A percentile compares a stretch with the other conserved stretches of the same genome.
Evolutionary conservation across 768 basidiomycete species (phyloP).

Genomic region (Phanerodontia chrysosporium): DNA sequence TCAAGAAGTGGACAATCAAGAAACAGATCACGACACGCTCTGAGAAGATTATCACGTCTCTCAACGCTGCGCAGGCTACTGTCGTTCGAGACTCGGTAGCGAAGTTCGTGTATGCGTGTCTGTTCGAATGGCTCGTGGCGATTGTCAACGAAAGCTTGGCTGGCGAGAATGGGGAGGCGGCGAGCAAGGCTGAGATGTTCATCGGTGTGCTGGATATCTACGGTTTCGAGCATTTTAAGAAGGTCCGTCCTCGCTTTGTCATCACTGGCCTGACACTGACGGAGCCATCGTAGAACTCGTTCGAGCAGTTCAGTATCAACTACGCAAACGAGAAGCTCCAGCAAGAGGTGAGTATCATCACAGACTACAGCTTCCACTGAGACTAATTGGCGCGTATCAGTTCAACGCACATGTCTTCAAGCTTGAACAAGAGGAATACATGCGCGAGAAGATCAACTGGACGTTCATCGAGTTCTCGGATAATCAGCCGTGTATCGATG

Average conservation of each 20-base stretch:
- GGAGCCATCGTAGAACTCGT: slow-evolving; percentile 57
- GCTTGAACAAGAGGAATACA: slow-evolving; percentile 98
- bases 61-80: slow-evolving; percentile 85
- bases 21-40: slow-evolving; percentile 93
- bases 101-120: slow-evolving; percentile 97
- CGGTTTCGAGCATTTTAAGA: slow-evolving; percentile 96
- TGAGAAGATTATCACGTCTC: slow-evolving; percentile 89
- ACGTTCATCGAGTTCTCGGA: slow-evolving; percentile 99
- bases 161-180: slow-evolving; percentile 91
- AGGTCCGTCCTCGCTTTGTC: slow-evolving; percentile 42
- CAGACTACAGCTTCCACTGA: too few species aligned
- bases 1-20: slow-evolving; percentile 99
- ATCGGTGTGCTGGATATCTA: slow-evolving; percentile 99
- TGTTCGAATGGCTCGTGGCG: slow-evolving; percentile 98
- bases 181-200: slow-evolving; percentile 91
- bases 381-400: slow-evolving; percentile 32
- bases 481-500: slow-evolving; percentile 98
- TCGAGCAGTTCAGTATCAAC: slow-evolving; percentile 99
- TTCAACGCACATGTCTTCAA: slow-evolving; percentile 99
- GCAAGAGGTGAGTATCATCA: slow-evolving; percentile 69
- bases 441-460: slow-evolving; percentile 98
- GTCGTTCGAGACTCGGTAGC: slow-evolving; percentile 96
- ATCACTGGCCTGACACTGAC: neutral
- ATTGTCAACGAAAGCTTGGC: slow-evolving; percentile 96
- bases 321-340: slow-evolving; percentile 98